Base-by-base conservation (phyloP, 2,329 filamentous ascomycete species). In the Tolypocladium endophyticum region DNA sequence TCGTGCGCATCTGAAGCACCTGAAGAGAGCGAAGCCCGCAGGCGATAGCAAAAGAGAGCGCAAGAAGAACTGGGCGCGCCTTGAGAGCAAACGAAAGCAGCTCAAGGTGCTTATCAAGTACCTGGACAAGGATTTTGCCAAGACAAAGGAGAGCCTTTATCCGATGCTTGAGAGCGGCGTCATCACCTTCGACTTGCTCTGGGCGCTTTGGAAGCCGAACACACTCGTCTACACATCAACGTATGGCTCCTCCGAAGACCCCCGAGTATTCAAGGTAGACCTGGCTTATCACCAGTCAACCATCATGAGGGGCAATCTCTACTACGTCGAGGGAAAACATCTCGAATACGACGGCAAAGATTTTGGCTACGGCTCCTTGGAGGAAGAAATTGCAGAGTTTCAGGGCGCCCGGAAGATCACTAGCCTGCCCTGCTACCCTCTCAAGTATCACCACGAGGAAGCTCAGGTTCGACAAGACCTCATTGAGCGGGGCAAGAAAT, bases 171-270 rank as follows among this genome's bases (percentile, higher is more conserved):
- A 91, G 63, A 88, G 87, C 38, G 90, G 90, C 11, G 85, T 91
- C 53, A 95, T 96, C 70, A 95, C 90, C 0, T 96, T 92, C 66
- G 90, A 96, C 60, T 80, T 95, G 2, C 77, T 95, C 1, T 96
- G 92, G 92, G 90, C 91, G 0, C 75, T 96, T 4, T 95, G 89
- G 81, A 95, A 94, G 68, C 92, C 92, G 0, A 89, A 91, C 66
- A 91, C 89, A 0, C 82, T 96, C 25, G 87, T 85, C 1, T 93
- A 88, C 70, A 85, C 87, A 0, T 83, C 85, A 0, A 93, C 89
- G 0, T 96, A 96, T 63, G 88, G 88, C 3, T 86, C 84, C 41
- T 76, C 80, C 18, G 89, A 93, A 45, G 87, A 94, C 66, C 89
- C 90, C 2, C 84, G 90, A 20, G 88, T 88, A 12, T 93, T 95